These are phyloP conservation scores for Rhexocercosporidium sp. DNA, from an alignment of 2,329 filamentous ascomycete genomes.

Conservation along the genomic window DNA sequence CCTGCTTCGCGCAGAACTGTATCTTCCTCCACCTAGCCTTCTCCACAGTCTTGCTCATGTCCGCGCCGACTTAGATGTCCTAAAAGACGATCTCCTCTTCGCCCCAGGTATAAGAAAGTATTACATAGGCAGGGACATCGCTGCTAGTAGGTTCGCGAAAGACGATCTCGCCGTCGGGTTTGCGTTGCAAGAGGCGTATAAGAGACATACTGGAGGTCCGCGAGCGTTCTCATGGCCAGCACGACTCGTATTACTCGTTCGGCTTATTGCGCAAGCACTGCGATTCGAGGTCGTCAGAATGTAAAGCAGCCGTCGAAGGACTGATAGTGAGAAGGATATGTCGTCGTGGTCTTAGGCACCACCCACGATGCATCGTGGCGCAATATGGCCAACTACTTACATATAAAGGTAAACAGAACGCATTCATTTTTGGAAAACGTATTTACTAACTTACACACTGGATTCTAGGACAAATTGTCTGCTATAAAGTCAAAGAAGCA, in stretches of 20 bases:
- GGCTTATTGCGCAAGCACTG: constrained; percentile 23
- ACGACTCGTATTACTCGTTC: constrained; percentile 19
- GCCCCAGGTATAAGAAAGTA: constrained; percentile 33
- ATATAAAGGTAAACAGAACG: constrained; percentile 28
- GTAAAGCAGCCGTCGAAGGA: constrained; percentile 28
- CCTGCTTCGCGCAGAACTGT: constrained; percentile 28
- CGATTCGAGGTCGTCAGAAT: constrained; percentile 30
- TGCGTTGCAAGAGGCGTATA: constrained; percentile 35
- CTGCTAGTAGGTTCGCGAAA: constrained; percentile 29
- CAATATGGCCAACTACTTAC: constrained; percentile 17
- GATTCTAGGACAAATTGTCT: too few species aligned
- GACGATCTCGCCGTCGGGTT: constrained; percentile 34
- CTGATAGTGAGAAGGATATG: constrained; percentile 20
- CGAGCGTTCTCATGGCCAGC: constrained; percentile 28
- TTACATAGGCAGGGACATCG: constrained; percentile 31
- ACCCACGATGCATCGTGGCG: neutral
- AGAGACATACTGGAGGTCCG: constrained; percentile 29
- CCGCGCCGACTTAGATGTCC: constrained; percentile 21
- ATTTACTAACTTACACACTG: neutral
- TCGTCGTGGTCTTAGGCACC: constrained; percentile 23
- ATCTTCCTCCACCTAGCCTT: constrained; percentile 32
- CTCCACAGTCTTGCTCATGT: constrained; percentile 25
- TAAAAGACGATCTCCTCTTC: constrained; percentile 29
- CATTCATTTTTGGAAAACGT: constrained; percentile 27
- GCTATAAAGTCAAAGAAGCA: too few species aligned